Base-by-base conservation (phyloP, 441 rosid species). In the Gossypium trilobum region DNA sequence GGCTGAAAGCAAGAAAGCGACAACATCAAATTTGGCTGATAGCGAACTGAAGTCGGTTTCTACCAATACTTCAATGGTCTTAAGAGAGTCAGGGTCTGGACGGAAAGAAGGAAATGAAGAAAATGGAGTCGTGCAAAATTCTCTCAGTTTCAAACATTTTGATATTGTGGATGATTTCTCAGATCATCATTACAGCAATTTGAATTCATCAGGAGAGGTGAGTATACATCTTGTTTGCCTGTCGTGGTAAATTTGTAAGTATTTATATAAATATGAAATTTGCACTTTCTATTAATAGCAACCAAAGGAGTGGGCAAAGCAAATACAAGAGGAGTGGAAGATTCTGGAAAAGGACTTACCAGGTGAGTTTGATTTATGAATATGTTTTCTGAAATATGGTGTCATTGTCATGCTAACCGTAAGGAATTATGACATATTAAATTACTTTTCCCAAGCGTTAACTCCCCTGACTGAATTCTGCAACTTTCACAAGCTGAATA, bases 281-380 rank as follows among this genome's bases (percentile, higher is more conserved):
- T 57, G n/a, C 20, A 20, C 51, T 75, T 16, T 31, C 25, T 48
- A 5, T 19, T 68, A n/a, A 71, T 55, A 87, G 89, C 86, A 70
- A 14, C 65, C 83, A 1, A 82, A 78, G 58, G 73, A 72, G 67
- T 88, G 89, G 92, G 84, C 79, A 0, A 86, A 78, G 78, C 70
- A 77, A 79, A 86, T 88, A 55, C 87, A 82, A 56, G 86, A 82
- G 1, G 92, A 86, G 73, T 88, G 89, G 89, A 79, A 74, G 59
- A 88, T 79, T 78, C 75, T 88, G 68, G 88, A 86, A 73, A 81
- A 77, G 51, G 77, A 79, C 67, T 76, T 85, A 60, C 88, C 92
- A 46, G 89, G 91, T 84, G 64, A 75, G 77, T 73, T 75, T 46
- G 13, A 52, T 51, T 55, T 27, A 10, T 27, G 17, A 29, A 17